Percentiles rank a stretch among this genome's conserved stretches.
These are phyloP conservation scores for Nicotiana noctiflora DNA, from an alignment of 257 asterid species.

Conservation along the genomic window DNA sequence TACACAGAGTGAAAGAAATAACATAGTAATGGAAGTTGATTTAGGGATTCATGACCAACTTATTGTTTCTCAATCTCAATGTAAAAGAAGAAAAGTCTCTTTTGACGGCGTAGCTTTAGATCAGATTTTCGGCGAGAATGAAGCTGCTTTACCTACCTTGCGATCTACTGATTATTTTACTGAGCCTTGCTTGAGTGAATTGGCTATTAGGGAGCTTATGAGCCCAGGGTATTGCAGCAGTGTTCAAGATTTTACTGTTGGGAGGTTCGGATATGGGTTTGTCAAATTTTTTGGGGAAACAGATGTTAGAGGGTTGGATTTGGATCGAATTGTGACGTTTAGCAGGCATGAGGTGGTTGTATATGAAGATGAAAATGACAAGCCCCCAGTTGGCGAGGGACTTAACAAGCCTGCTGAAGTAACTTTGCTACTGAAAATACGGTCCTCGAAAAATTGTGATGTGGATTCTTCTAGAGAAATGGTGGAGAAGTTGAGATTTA, in stretches of 20 bases:
- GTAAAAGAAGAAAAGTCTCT: conserved; percentile 63
- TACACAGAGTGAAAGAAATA: background rate
- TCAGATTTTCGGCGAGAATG: conserved; percentile 22
- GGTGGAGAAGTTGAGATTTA: conserved; percentile 44
- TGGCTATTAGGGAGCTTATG: conserved; percentile 48
- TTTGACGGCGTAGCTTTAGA: conserved; percentile 26
- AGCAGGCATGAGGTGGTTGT: conserved; percentile 58
- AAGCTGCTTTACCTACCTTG: conserved; percentile 47
- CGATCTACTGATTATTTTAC: conserved; percentile 62
- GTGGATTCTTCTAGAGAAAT: conserved; percentile 22
- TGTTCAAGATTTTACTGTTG: conserved; percentile 65
- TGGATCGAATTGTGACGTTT: conserved; percentile 62
- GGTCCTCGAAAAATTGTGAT: conserved; percentile 12
- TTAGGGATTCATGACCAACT: conserved; percentile 18
- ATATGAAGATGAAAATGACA: conserved; percentile 64
- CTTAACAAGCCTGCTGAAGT: conserved; percentile 95
- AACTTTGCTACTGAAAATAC: conserved; percentile 39
- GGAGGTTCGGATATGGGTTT: conserved; percentile 70
- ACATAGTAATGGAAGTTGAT: conserved; percentile 39
- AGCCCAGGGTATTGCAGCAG: conserved; percentile 75
- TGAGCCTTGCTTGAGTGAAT: conserved; percentile 66
- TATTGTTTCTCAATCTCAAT: conserved; percentile 29
- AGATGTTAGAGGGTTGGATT: conserved; percentile 73
- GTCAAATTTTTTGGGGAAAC: conserved; percentile 68
- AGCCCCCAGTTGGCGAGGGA: conserved; percentile 70